phyloP scores from a whole-genome alignment of 108 stramenopile genomes.

The Fragilaria radians region DNA sequence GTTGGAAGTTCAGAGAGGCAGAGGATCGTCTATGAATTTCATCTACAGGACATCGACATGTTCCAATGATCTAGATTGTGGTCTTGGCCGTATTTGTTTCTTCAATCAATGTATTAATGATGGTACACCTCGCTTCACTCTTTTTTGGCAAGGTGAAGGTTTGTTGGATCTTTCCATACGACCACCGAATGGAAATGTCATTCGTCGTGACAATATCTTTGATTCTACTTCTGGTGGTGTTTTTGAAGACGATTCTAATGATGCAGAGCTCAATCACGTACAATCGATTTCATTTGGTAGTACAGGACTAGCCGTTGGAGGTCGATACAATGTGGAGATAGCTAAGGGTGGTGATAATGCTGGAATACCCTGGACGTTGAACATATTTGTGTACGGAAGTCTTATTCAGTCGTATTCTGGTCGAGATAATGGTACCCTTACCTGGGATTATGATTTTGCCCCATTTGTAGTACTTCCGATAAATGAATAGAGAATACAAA shows the following conservation, averaged over 20 bases:
- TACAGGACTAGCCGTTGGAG: background rate
- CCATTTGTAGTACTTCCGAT: no score
- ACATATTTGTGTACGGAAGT: no score
- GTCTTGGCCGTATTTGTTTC: background rate
- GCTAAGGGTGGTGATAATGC: no score
- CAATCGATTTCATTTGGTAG: background rate
- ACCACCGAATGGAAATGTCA: background rate
- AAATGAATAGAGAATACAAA: no score
- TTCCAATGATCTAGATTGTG: background rate
- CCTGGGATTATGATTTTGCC: no score
- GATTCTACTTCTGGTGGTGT: background rate
- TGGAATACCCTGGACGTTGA: no score
- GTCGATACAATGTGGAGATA: no score
- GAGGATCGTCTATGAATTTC: background rate
- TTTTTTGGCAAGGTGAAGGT: constrained; percentile 15
- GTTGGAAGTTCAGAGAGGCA: background rate
- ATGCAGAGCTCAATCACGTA: background rate
- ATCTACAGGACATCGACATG: background rate
- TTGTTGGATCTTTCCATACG: background rate
- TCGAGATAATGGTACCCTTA: no score
- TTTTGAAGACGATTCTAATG: background rate
- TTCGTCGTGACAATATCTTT: background rate
- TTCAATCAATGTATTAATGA: background rate
- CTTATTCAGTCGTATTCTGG: no score
- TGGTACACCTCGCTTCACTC: constrained; percentile 17